A percentile compares a stretch with the other conserved stretches of the same genome.
These are phyloP conservation scores for Trichophyton schoenleinii DNA, from an alignment of 2,329 filamentous ascomycete species.

Conservation along the genomic window DNA sequence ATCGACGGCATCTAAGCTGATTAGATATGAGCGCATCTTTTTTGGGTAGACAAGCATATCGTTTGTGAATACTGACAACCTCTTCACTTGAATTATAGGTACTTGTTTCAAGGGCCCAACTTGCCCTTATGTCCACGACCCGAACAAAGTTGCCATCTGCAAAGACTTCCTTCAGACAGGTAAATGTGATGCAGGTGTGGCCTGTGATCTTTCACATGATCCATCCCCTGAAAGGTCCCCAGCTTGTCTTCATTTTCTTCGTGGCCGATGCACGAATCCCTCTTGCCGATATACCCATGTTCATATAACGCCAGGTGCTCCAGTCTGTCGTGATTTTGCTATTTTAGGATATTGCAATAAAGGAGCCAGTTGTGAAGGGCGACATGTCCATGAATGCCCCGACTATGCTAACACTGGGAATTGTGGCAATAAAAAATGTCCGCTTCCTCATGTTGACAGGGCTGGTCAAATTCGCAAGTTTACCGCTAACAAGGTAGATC, in stretches of 20 bases:
- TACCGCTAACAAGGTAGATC: slow-evolving; percentile 31
- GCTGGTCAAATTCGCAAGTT: slow-evolving; percentile 63
- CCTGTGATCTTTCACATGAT: slow-evolving; percentile 85
- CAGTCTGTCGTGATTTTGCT: slow-evolving; percentile 74
- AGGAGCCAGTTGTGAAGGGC: slow-evolving; percentile 62
- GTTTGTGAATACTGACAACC: slow-evolving; percentile 19
- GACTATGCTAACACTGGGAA: slow-evolving; percentile 83
- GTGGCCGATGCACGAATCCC: slow-evolving; percentile 76
- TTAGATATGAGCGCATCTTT: slow-evolving; percentile 5
- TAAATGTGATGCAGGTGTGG: slow-evolving; percentile 60
- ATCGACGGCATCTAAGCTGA: slow-evolving; percentile 6
- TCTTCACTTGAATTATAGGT: slow-evolving; percentile 44
- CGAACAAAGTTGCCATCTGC: slow-evolving; percentile 78
- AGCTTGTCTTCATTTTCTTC: slow-evolving; percentile 77
- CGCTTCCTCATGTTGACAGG: slow-evolving; percentile 74
- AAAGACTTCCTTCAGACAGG: slow-evolving; percentile 73
- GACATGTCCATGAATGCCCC: slow-evolving; percentile 87
- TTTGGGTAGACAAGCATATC: slow-evolving; percentile 11
- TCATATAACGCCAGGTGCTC: slow-evolving; percentile 60
- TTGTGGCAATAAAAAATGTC: slow-evolving; percentile 71
- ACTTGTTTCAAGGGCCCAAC: slow-evolving; percentile 68
- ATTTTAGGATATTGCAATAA: slow-evolving; percentile 79
- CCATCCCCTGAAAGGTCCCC: slow-evolving; percentile 71
- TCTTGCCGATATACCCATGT: slow-evolving; percentile 81
- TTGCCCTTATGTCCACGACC: slow-evolving; percentile 75